Conservation (phyloP, 805 yeast species). For the Starmera caribaea region DNA sequence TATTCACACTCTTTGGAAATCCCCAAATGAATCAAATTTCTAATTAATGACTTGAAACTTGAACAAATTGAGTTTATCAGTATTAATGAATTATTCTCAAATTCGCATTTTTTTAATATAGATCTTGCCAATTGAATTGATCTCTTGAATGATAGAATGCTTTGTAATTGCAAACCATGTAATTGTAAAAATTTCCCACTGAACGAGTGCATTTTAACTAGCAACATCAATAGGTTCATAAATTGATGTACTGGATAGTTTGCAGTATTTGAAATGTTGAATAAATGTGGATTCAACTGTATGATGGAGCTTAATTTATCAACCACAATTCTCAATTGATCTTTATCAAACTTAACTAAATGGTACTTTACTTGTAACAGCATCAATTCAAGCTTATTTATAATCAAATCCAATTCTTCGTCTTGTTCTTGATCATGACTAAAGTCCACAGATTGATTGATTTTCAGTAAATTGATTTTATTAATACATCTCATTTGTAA, state of each 20-base stretch:
- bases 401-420: too few species aligned
- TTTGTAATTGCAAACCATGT: slow-evolving; percentile 14
- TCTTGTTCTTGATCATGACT: too few species aligned
- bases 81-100: slow-evolving; percentile 20
- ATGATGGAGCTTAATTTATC: slow-evolving; percentile 1
- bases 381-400: slow-evolving; percentile 1
- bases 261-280: slow-evolving; percentile 9
- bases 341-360: slow-evolving; percentile 7
- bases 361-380: slow-evolving; percentile 10
- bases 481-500: too few species aligned
- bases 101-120: slow-evolving; percentile 31
- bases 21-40: slow-evolving; percentile 38
- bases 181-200: slow-evolving; percentile 10
- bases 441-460: too few species aligned
- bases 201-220: slow-evolving; percentile 9
- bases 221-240: slow-evolving; percentile 2
- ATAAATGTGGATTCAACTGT: background rate
- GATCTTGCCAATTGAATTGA: slow-evolving; percentile 45
- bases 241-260: slow-evolving; percentile 1
- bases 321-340: slow-evolving; percentile 4
- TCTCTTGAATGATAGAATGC: slow-evolving; percentile 31
- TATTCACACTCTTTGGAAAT: slow-evolving; percentile 48
- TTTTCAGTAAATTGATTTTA: too few species aligned
- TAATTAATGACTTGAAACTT: slow-evolving; percentile 31
- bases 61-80: slow-evolving; percentile 22